Evolutionary conservation across 1,284 basidiomycete species (phyloP).

Genomic region (Flammula alnicola): DNA sequence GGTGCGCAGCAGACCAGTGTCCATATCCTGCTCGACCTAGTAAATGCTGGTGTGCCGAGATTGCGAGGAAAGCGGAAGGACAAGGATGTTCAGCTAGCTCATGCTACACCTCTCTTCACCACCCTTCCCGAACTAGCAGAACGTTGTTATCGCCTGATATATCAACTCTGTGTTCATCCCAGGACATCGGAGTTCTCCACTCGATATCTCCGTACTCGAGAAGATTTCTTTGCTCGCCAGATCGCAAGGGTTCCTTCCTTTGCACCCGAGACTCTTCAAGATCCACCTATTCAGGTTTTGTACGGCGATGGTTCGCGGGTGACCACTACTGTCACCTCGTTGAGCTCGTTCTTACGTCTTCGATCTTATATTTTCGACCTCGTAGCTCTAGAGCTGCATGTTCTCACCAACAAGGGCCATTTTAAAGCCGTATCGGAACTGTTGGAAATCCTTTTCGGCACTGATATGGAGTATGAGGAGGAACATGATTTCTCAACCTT

Average conservation of each 20-base stretch:
- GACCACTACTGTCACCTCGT: constrained; percentile 73
- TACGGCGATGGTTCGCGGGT: constrained; percentile 77
- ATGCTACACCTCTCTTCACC: constrained; percentile 62
- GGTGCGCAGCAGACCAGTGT: constrained; percentile 75
- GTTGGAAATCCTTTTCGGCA: constrained; percentile 76
- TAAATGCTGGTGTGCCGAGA: constrained; percentile 71
- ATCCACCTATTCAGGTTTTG: constrained; percentile 68
- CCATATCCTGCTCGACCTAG: constrained; percentile 81
- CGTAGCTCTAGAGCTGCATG: constrained; percentile 89
- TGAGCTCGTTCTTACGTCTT: constrained; percentile 82
- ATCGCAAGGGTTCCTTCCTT: constrained; percentile 74
- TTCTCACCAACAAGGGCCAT: constrained; percentile 80
- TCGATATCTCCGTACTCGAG: constrained; percentile 87
- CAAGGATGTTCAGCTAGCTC: constrained; percentile 36
- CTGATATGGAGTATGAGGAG: constrained; percentile 57
- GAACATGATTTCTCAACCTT: constrained; percentile 60
- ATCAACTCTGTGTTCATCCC: constrained; percentile 87
- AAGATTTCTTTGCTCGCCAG: constrained; percentile 90
- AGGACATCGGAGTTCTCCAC: constrained; percentile 84
- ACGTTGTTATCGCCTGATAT: constrained; percentile 82
- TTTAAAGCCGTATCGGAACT: constrained; percentile 73
- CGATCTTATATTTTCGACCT: constrained; percentile 88
- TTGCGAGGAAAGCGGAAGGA: constrained; percentile 53
- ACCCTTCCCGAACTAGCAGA: constrained; percentile 84
- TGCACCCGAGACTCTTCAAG: constrained; percentile 50